phyloP scores from a whole-genome alignment of 2,329 filamentous ascomycete species.

The Pseudogymnoascus sp. region DNA sequence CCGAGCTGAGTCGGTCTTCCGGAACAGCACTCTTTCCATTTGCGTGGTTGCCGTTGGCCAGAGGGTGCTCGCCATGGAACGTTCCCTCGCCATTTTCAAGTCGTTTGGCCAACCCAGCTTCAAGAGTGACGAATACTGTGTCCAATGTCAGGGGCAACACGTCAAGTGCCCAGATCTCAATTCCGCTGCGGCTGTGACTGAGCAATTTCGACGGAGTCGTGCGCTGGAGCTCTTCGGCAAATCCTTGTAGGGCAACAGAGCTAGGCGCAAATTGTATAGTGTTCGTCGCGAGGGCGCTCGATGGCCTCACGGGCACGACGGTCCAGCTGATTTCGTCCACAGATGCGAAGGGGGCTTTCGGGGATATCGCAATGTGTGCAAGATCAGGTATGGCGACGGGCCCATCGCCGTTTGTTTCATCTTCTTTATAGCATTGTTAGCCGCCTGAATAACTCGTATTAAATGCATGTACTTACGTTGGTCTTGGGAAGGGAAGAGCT shows the following conservation, averaged over 20 bases:
- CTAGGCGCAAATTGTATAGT: slow-evolving; percentile 71
- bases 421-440: slow-evolving; percentile 17
- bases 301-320: slow-evolving; percentile 63
- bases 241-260: slow-evolving; percentile 67
- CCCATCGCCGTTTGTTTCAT: slow-evolving; percentile 20
- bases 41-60: slow-evolving; percentile 32
- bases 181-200: slow-evolving; percentile 62
- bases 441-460: slow-evolving; percentile 19
- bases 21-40: slow-evolving; percentile 32
- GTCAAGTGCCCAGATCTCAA: slow-evolving; percentile 77
- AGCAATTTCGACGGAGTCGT: slow-evolving; percentile 67
- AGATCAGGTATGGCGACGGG: slow-evolving; percentile 32
- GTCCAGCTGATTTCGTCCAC: slow-evolving; percentile 67
- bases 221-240: slow-evolving; percentile 63
- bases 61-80: slow-evolving; percentile 60
- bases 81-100: slow-evolving; percentile 75
- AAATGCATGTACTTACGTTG: slow-evolving; percentile 37
- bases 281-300: slow-evolving; percentile 58
- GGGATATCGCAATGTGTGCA: slow-evolving; percentile 62
- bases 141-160: slow-evolving; percentile 73
- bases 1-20: slow-evolving; percentile 51
- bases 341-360: slow-evolving; percentile 54
- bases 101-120: slow-evolving; percentile 68
- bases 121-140: slow-evolving; percentile 77
- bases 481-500: slow-evolving; percentile 62